Base-by-base conservation (phyloP, 2,329 filamentous ascomycete genomes). In the Paradendryphiella salina region DNA sequence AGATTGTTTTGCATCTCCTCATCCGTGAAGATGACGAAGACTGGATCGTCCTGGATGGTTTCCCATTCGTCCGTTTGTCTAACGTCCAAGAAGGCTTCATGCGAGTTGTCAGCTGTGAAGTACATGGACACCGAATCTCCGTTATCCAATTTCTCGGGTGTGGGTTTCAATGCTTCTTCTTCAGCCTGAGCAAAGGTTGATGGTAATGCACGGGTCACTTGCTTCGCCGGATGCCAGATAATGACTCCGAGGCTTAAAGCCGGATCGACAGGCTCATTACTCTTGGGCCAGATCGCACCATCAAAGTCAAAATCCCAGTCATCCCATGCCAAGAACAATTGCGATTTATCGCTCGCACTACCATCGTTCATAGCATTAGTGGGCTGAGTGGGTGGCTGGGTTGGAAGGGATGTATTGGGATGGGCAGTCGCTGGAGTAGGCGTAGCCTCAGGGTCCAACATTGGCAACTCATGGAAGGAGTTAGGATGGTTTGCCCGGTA, bases 91-190 rank as follows among this genome's bases (percentile, higher is more conserved):
- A 75, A 70, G 13, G 75, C 73, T 50, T 80, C 75, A 14, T 78
- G 72, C 1, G 72, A 68, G 48, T 75, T 76, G 10, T 75, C 70
- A 3, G 69, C 54, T 4, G 70, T 73, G 56, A 80, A 77, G 52
- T 82, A 81, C 43, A 77, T 74, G 1, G 80, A 82, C 3, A 80
- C 74, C 31, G 76, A 79, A 40, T 75, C 73, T 11, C 75, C 76
- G 20, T 77, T 73, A 17, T 63, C 60, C 5, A 74, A 54, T 35
- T 61, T 65, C 14, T 72, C 65, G 2, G 70, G 65, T 8, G 70
- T 66, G 11, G 73, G 71, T 18, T 73, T 73, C 35, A 75, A 40
- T 17, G 73, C 72, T 50, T 75, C 73, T 39, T 76, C 66, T 57
- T 78, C 76, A 11, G 75, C 76, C 59, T 78, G 74, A 3, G 61